phyloP scores from a whole-genome alignment of 257 asterid genomes.

The Ophiorrhiza pumila region DNA sequence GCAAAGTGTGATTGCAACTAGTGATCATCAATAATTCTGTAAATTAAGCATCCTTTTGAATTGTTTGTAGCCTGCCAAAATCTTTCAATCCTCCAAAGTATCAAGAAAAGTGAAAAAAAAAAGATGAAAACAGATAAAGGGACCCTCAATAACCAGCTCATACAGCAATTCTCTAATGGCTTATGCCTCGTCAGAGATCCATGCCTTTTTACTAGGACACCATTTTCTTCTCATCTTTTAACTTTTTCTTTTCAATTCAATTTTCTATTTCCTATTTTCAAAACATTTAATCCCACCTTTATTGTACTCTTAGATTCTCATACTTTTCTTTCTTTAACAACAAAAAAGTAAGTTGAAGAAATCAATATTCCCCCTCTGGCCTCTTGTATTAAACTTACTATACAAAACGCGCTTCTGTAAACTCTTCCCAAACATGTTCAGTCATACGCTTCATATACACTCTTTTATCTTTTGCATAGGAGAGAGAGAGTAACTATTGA shows the following conservation, averaged over 20 bases:
- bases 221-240: background rate
- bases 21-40: background rate
- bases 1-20: conserved; percentile 1
- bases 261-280: background rate
- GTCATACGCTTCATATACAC: background rate
- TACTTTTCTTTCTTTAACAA: background rate
- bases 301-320: too few species aligned
- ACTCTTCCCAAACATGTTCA: background rate
- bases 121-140: conserved; percentile 3
- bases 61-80: background rate
- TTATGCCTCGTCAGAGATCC: conserved; percentile 21
- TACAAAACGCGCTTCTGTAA: background rate
- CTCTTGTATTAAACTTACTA: too few species aligned
- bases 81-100: background rate
- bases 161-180: conserved; percentile 6
- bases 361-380: conserved; percentile 14
- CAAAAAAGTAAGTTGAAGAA: background rate
- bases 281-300: too few species aligned
- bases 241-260: conserved; percentile 20
- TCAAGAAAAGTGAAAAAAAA: background rate
- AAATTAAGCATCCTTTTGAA: too few species aligned
- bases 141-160: conserved; percentile 31
- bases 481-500: background rate
- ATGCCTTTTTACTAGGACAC: conserved; percentile 13
- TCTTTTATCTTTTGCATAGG: background rate